phyloP scores from a whole-genome alignment of 83 land plant genomes.

The Isoetes engelmannii region DNA sequence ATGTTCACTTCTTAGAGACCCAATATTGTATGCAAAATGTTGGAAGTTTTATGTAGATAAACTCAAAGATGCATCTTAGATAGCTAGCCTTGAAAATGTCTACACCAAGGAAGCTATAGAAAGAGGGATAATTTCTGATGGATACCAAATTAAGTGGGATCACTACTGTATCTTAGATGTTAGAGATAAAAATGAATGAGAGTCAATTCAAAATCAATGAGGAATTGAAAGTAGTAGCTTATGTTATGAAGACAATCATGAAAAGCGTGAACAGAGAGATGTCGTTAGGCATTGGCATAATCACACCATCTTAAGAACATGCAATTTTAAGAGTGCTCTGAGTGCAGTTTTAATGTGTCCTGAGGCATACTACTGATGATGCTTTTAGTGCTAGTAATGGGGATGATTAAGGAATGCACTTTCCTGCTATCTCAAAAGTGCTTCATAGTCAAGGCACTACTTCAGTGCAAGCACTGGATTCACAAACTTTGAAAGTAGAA shows the following conservation, averaged over 20 bases:
- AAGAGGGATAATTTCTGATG: slow-evolving; percentile 2
- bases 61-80: slow-evolving; percentile 7
- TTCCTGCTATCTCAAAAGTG: no score
- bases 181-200: slow-evolving; percentile 9
- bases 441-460: no score
- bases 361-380: no score
- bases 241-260: slow-evolving; percentile 18
- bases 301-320: slow-evolving; percentile 22
- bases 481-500: no score
- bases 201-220: slow-evolving; percentile 25
- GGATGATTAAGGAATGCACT: no score
- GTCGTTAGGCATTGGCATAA: slow-evolving; percentile 17
- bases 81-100: slow-evolving; percentile 4
- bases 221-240: slow-evolving; percentile 18
- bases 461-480: no score
- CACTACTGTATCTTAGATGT: slow-evolving; percentile 25
- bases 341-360: no score
- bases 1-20: slow-evolving; percentile 9
- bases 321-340: slow-evolving; percentile 12
- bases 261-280: slow-evolving; percentile 7
- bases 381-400: no score
- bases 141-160: slow-evolving; percentile 17
- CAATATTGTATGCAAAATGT: slow-evolving; percentile 28
- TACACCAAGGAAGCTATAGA: slow-evolving; percentile 10
- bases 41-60: slow-evolving; percentile 15